These are phyloP conservation scores for Ophiorrhiza pumila DNA, from an alignment of 257 asterid species.

Conservation along the genomic window DNA sequence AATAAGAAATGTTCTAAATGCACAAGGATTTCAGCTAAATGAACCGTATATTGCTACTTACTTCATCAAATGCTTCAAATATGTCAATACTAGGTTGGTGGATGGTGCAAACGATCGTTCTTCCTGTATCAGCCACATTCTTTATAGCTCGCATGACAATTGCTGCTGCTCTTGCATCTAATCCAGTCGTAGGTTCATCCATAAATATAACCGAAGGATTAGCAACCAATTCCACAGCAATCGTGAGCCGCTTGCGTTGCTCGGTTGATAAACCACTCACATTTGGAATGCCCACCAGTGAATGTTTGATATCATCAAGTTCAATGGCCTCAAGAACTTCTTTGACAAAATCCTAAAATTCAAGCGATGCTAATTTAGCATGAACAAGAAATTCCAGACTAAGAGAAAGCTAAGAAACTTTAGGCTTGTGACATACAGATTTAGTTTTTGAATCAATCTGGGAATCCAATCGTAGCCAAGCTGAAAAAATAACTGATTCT, in stretches of 20 bases:
- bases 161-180: constrained; percentile 64
- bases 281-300: constrained; percentile 50
- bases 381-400: not conserved
- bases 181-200: constrained; percentile 66
- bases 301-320: constrained; percentile 49
- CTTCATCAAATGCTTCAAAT: constrained; percentile 55
- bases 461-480: constrained; percentile 58
- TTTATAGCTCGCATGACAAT: constrained; percentile 59
- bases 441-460: constrained; percentile 39
- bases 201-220: constrained; percentile 61
- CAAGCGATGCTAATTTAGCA: not conserved
- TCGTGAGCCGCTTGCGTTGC: constrained; percentile 57
- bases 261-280: constrained; percentile 56
- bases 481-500: constrained; percentile 55
- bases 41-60: too few species aligned
- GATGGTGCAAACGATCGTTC: constrained; percentile 63
- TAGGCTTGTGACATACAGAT: constrained; percentile 25
- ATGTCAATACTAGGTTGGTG: constrained; percentile 64
- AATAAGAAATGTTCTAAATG: too few species aligned
- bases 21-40: too few species aligned
- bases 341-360: constrained; percentile 47
- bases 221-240: constrained; percentile 64
- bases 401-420: not conserved
- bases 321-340: constrained; percentile 61
- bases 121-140: constrained; percentile 52